Conservation (phyloP, 2,329 filamentous ascomycete genomes). For the Colletotrichum higginsianum region DNA sequence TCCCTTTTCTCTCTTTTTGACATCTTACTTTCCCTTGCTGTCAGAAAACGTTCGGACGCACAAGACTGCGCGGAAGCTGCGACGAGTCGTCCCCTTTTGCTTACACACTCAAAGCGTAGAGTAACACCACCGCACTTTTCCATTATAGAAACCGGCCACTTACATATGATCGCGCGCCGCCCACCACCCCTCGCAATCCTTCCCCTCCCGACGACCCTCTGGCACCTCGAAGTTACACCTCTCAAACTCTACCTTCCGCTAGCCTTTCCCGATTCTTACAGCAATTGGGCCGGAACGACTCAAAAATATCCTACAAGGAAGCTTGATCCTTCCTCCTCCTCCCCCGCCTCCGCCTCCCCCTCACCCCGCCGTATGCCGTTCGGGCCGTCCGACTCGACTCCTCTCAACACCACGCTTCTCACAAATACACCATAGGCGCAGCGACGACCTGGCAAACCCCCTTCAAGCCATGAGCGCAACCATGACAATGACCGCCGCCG, state of each 20-base stretch:
- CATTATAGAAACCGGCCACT: conserved; percentile 7
- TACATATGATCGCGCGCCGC: conserved; percentile 29
- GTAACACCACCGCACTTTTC: conserved; percentile 5
- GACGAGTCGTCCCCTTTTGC: neutral
- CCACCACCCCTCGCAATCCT: conserved; percentile 30
- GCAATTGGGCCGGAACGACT: conserved; percentile 4
- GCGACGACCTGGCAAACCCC: neutral
- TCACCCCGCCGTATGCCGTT: neutral
- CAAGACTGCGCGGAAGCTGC: neutral
- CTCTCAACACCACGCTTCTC: neutral
- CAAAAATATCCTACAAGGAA: conserved; percentile 25
- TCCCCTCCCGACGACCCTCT: conserved; percentile 27
- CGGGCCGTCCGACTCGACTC: neutral
- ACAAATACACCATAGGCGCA: neutral
- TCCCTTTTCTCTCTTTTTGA: neutral
- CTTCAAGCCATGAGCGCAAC: conserved; percentile 42
- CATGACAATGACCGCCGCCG: conserved; percentile 44
- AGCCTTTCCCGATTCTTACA: conserved; percentile 14
- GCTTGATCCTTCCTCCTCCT: conserved; percentile 11
- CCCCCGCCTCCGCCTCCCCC: too few relatives aligned
- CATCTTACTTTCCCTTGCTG: conserved; percentile 15
- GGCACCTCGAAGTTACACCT: conserved; percentile 32
- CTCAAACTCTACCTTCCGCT: conserved; percentile 32
- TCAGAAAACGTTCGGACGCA: conserved; percentile 2
- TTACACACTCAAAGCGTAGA: conserved; percentile 8